Conservation (phyloP, 1,284 basidiomycete genomes). For the Hemileia vastatrix region DNA sequence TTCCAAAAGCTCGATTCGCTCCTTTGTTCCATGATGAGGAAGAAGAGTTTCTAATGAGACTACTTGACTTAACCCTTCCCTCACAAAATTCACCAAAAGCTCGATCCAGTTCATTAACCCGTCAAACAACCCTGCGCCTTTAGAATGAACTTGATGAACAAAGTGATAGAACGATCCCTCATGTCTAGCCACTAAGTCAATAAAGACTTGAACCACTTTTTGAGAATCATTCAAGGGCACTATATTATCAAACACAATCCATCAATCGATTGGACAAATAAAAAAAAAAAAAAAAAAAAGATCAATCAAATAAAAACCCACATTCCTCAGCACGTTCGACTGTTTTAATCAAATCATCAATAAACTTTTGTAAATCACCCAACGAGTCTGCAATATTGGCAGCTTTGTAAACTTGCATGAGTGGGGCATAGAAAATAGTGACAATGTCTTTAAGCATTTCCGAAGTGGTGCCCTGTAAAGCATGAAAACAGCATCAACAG, state of each 20-base stretch:
- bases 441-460: conserved; percentile 97
- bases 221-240: conserved; percentile 75
- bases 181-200: conserved; percentile 85
- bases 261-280: conserved; percentile 4
- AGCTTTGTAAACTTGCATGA: conserved; percentile 97
- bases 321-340: conserved; percentile 84
- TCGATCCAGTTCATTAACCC: conserved; percentile 95
- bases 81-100: conserved; percentile 78
- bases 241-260: conserved; percentile 42
- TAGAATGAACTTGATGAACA: conserved; percentile 96
- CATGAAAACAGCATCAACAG: no score
- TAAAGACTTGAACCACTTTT: conserved; percentile 81
- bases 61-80: conserved; percentile 63
- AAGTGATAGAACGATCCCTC: conserved; percentile 93
- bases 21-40: conserved; percentile 60
- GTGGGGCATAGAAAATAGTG: conserved; percentile 93
- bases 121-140: conserved; percentile 89
- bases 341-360: conserved; percentile 89
- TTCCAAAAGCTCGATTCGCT: conserved; percentile 62
- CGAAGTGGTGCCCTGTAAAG: conserved; percentile 70
- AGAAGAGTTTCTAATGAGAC: conserved; percentile 76
- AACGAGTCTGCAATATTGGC: conserved; percentile 94
- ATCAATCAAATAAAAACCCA: conserved; percentile 48
- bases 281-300: conserved; percentile 3
- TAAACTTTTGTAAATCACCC: conserved; percentile 81